Evolutionary conservation across 2,329 filamentous ascomycete species (phyloP), one percentile per base, ranked within the genome.

Genomic region (Fusarium palustre): DNA sequence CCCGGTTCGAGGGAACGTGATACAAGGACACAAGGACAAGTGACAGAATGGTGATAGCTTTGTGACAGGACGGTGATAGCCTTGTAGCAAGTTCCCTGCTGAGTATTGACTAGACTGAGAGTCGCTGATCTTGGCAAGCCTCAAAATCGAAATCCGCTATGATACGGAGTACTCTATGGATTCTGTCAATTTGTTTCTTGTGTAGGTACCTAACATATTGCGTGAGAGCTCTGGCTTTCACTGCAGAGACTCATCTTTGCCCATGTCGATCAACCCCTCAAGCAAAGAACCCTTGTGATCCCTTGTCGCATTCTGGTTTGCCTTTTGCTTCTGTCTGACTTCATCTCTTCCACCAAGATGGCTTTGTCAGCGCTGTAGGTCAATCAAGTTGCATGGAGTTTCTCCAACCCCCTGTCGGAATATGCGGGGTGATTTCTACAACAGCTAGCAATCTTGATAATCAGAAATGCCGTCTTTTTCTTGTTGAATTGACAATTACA

Each of bases 1-100:
- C 43, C 56, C 68, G 70, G 70, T 52, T 73, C 33, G 68, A 72
- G 54, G 70, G 70, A 72, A 71, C 60, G 59, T 60, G 62, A 65
- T 54, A 66, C 61, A 65, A 41, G 28, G 59, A 50, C 42, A 63
- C 18, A 64, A 38, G 53, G 55, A 28, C 28, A 30, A 30, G 28
- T 48, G 20, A 43, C 30, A 30, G 41, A 58, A 16, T 52, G 41
- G 18, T 20, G 10, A 38, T 25, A 50, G 36, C 34, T 43, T 10
- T 3, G 25, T 48, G 20, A 43, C 30, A 30, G 41, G 46, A 16
- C 52, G 46, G 18, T 25, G 10, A 38, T 25, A 52, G 36, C 25
- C 38, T 43, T 59, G 31, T 50, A 39, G 48, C 48, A 39, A 31
- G 55, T 60, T 48, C 68, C 63, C 52, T 55, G 55, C 28, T 66